Base-by-base conservation (phyloP, 2,329 filamentous ascomycete genomes). In the Hypomyces rosellus region DNA sequence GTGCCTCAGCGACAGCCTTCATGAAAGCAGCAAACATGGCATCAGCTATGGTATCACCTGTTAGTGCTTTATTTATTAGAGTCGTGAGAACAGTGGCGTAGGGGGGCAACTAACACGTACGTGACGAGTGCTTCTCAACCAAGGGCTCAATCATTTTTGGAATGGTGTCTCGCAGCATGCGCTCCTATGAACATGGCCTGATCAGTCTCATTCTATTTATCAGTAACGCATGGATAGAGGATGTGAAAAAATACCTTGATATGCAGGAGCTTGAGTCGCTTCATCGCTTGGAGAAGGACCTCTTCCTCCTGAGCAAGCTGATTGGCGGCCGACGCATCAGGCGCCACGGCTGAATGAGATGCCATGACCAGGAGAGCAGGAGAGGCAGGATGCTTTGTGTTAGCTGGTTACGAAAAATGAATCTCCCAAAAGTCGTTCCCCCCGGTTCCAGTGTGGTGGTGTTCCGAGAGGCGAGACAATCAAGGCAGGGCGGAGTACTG, bases 251-350 rank as follows among this genome's bases (percentile, higher is more conserved):
- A n/a, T 72, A 74, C 78, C 70, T 78, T 75, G 58, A 77, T 67
- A 58, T 81, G 76, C n/a, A 81, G 65, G 43, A 77, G 66, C 57
- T 78, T 76, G 47, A 82, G 68, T 34, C 73, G 69, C 57, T 74
- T 66, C 57, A 81, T 68, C 20, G 72, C 73, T 52, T 72, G 67
- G 52, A 75, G 70, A 6, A 81, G 67, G 51, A 72, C 72, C 49
- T 72, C 68, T 61, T 81, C 77, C 44, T 78, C 72, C 66, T 69
- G 69, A 8, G 64, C 60, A 49, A 69, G 68, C 37, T 65, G 61
- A 45, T 54, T 56, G 33, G 52, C 57, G 46, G 53, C 53, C 34
- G 51, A 52, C 48, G 55, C 56, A 47, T 60, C 57, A 34, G 57
- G 50, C 22, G 55, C 49, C 40, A 40, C 45, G 38, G 56, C 42